Evolutionary conservation across 495 filamentous ascomycete genomes (phyloP), one percentile per base, ranked within the genome.

Genomic region (Poronia punctata): DNA sequence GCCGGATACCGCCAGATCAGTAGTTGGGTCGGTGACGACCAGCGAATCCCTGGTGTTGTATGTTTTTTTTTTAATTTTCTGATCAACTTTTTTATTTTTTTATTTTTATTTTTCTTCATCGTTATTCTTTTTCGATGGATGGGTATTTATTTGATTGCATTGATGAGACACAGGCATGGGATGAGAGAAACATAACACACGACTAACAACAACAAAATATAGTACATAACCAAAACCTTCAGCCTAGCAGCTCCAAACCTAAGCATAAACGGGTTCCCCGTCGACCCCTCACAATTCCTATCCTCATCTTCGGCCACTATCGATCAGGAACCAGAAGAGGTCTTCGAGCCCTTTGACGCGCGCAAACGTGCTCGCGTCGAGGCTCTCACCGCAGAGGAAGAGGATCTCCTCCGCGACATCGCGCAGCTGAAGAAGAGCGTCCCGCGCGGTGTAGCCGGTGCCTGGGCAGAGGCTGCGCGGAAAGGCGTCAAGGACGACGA

Each of bases 211-310:
- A 12, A 18, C 27, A 29, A 51, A 43, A 47, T 35, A 45, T 36
- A 89, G 80, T 94, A 87, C 66, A 86, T 94, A 59, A 63, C 61
- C 44, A 67, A 73, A 39, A 86, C 85, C 20, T 88, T 92, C 66
- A 67, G 64, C 30, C 72, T 75, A 31, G 78, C 85, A 24, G 70
- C 78, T 29, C 66, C 75, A 35, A 87, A 82, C 52, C 76, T 94
- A 39, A 74, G 70, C 43, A 84, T 95, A 64, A 95, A 95, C 66
- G 88, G 88, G 12, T 68, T 94, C 11, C 61, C 58, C 29, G 60
- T 71, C 23, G 56, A 64, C 18, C 68, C 69, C 3, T 52, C 62
- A 7, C 66, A 67, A 33, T 73, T 76, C 56, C 40, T 71, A 19
- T 35, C 55, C 8, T 18, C 53, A 36, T 60, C 64, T n/a, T 58